phyloP scores from a whole-genome alignment of 2,329 filamentous ascomycete genomes.

The Fusarium globosum region DNA sequence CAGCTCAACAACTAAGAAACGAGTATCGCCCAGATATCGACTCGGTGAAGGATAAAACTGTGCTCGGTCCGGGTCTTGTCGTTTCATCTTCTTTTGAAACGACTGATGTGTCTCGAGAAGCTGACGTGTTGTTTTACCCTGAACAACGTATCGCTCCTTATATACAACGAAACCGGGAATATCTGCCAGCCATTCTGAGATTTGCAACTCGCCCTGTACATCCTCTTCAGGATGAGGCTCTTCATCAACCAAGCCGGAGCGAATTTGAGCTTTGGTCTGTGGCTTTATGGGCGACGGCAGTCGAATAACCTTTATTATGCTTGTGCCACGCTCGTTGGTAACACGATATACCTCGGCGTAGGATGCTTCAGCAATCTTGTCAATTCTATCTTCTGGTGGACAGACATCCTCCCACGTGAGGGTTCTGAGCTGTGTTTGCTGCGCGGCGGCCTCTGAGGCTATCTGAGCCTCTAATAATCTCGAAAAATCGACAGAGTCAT shows the following conservation, averaged over 20 bases:
- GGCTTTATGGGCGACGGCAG: slow-evolving; percentile 67
- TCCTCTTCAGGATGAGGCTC: slow-evolving; percentile 66
- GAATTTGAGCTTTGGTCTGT: slow-evolving; percentile 67
- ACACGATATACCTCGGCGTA: slow-evolving; percentile 75
- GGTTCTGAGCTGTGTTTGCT: slow-evolving; percentile 52
- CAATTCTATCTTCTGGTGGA: slow-evolving; percentile 62
- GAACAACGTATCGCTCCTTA: slow-evolving; percentile 71
- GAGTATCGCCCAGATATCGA: slow-evolving; percentile 67
- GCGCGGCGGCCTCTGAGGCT: slow-evolving; percentile 33
- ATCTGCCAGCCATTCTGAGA: slow-evolving; percentile 72
- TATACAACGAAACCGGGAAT: slow-evolving; percentile 74
- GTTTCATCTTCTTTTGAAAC: slow-evolving; percentile 65
- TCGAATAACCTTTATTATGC: slow-evolving; percentile 73
- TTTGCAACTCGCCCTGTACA: slow-evolving; percentile 68
- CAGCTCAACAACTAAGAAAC: slow-evolving; percentile 71
- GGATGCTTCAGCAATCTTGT: slow-evolving; percentile 74
- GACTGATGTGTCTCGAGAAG: slow-evolving; percentile 69
- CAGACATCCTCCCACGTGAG: slow-evolving; percentile 70
- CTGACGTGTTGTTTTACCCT: slow-evolving; percentile 64
- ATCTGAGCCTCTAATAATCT: slow-evolving; percentile 12
- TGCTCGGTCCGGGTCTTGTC: slow-evolving; percentile 65
- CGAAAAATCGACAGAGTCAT: slow-evolving; percentile 5
- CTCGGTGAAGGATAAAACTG: slow-evolving; percentile 73
- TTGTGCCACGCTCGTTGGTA: slow-evolving; percentile 67
- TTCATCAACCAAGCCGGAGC: slow-evolving; percentile 67